phyloP scores from a whole-genome alignment of 129 eudicot genomes.

The Solidago caesia region DNA sequence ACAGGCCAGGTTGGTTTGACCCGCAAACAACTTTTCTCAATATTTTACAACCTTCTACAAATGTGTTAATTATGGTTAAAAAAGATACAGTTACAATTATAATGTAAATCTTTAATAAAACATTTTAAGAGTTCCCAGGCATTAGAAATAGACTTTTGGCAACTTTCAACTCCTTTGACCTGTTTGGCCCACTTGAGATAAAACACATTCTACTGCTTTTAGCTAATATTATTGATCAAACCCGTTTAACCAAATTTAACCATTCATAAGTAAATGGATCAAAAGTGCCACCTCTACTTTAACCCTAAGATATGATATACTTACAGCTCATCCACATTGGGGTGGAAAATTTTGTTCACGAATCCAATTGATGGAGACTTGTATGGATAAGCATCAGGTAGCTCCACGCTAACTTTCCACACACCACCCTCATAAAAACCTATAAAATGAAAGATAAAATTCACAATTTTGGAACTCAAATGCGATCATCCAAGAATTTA shows the following conservation, averaged over 20 bases:
- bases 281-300: not conserved
- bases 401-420: slow-evolving; percentile 67
- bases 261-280: not conserved
- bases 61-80: not conserved
- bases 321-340: slow-evolving; percentile 59
- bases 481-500: not conserved
- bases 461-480: not conserved
- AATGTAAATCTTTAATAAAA: no score
- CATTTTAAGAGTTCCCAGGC: not conserved
- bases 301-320: slow-evolving; percentile 20
- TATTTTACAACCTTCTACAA: no score
- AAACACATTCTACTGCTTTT: not conserved
- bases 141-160: not conserved
- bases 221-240: no score
- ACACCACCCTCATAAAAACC: slow-evolving; percentile 71
- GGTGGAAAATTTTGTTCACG: slow-evolving; percentile 63
- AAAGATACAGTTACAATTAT: no score
- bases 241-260: not conserved
- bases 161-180: no score
- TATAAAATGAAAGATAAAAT: not conserved
- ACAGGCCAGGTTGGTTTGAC: not conserved
- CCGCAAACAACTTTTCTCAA: not conserved
- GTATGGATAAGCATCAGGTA: slow-evolving; percentile 67
- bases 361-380: slow-evolving; percentile 61
- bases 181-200: not conserved